A percentile compares a stretch with the other conserved stretches of the same genome.
These are phyloP conservation scores for Rhododendron ovatum DNA, from an alignment of 148 eudicot genomes.

Conservation along the genomic window DNA sequence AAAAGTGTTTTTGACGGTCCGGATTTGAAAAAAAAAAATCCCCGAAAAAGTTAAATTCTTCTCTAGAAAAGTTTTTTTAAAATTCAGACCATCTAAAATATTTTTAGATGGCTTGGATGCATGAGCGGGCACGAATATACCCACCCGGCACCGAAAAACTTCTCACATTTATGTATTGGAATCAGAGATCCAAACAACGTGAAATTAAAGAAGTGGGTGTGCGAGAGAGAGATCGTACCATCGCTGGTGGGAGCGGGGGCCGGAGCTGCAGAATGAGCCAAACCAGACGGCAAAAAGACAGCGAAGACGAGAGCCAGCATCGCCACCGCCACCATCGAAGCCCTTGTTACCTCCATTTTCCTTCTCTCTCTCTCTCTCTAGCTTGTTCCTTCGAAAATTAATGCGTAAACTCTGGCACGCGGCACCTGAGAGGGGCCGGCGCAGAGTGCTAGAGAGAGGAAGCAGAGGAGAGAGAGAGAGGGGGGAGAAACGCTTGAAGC, in stretches of 20 bases:
- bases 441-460: conserved; percentile 2
- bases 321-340: conserved; percentile 31
- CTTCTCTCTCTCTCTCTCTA: conserved; percentile 4
- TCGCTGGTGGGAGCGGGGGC: conserved; percentile 50
- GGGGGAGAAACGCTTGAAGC: neutral
- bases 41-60: too few relatives aligned
- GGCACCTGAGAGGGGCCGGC: neutral
- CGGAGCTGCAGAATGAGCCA: conserved; percentile 44
- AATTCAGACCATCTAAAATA: too few relatives aligned
- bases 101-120: too few relatives aligned
- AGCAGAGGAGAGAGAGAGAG: neutral
- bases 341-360: conserved; percentile 37
- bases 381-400: neutral
- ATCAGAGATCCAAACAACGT: neutral
- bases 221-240: conserved; percentile 21
- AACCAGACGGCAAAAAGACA: neutral
- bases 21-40: too few relatives aligned
- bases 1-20: too few relatives aligned
- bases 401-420: neutral
- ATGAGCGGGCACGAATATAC: too few relatives aligned
- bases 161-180: too few relatives aligned
- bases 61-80: too few relatives aligned
- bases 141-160: too few relatives aligned
- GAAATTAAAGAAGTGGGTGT: neutral
- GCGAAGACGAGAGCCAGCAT: conserved; percentile 41